A percentile compares a stretch with the other conserved stretches of the same genome.
Conservation (phyloP, 495 filamentous ascomycete species). For the Cercophora samala region DNA sequence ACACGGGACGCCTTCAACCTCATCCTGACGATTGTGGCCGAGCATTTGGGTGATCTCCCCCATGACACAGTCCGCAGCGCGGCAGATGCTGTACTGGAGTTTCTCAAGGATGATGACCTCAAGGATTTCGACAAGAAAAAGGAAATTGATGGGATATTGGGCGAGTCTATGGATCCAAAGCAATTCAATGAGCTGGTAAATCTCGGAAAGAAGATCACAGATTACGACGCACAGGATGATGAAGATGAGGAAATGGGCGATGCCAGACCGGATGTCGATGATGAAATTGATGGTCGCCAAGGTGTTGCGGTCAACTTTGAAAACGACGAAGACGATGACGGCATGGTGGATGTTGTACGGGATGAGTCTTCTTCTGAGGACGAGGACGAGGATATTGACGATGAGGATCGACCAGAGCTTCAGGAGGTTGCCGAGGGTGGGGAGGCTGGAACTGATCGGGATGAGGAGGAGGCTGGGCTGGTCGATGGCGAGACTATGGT, state of each 20-base stretch:
- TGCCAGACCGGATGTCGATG: slow-evolving; percentile 65
- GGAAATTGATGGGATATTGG: slow-evolving; percentile 90
- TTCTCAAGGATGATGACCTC: slow-evolving; percentile 88
- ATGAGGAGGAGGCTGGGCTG: slow-evolving; percentile 48
- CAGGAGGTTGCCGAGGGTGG: slow-evolving; percentile 55
- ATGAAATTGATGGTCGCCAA: slow-evolving; percentile 85
- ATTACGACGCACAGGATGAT: slow-evolving; percentile 88
- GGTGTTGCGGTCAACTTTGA: slow-evolving; percentile 97
- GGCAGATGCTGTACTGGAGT: slow-evolving; percentile 89
- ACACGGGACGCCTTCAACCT: slow-evolving; percentile 95
- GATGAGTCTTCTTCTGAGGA: slow-evolving; percentile 86
- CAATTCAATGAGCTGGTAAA: slow-evolving; percentile 97
- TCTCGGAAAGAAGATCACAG: slow-evolving; percentile 97
- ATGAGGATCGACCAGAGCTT: slow-evolving; percentile 61
- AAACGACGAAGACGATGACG: slow-evolving; percentile 87
- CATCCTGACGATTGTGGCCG: slow-evolving; percentile 85
- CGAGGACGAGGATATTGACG: slow-evolving; percentile 44
- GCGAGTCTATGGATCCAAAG: slow-evolving; percentile 75
- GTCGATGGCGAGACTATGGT: slow-evolving; percentile 71
- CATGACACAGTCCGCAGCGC: slow-evolving; percentile 90
- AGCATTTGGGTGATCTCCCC: slow-evolving; percentile 86
- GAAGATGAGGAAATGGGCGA: slow-evolving; percentile 87
- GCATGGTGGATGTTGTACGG: slow-evolving; percentile 71
- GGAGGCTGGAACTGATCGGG: slow-evolving; percentile 50
- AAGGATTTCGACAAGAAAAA: slow-evolving; percentile 99